Evolutionary conservation across 495 filamentous ascomycete species (phyloP).

Genomic region (Lepraria neglecta): DNA sequence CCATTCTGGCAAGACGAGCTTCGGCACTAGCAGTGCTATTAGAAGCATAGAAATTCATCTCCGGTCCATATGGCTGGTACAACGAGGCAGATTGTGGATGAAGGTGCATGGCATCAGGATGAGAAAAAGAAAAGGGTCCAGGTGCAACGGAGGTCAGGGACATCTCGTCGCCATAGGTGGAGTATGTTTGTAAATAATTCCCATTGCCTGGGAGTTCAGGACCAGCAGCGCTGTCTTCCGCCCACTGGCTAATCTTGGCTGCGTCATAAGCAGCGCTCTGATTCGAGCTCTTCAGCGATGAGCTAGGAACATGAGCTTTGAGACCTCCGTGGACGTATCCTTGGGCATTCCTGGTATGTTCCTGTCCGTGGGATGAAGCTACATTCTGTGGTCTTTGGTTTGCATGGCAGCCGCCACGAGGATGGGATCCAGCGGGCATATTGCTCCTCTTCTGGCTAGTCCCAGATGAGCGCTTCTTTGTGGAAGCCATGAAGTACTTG

Average conservation of each 20-base stretch:
- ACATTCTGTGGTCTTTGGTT: conserved; percentile 16
- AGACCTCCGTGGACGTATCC: conserved; percentile 10
- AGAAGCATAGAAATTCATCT: conserved; percentile 10
- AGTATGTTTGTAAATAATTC: background rate
- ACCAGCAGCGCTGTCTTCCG: conserved; percentile 19
- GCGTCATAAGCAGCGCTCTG: conserved; percentile 14
- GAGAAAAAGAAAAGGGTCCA: conserved; percentile 21
- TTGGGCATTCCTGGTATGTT: conserved; percentile 3
- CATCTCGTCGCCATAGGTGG: conserved; percentile 14
- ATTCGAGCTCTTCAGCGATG: conserved; percentile 16
- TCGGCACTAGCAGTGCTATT: conserved; percentile 16
- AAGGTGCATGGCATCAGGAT: conserved; percentile 22
- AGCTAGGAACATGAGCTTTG: background rate
- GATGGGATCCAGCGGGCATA: conserved; percentile 15
- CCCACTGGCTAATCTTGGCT: conserved; percentile 22
- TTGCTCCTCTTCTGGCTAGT: conserved; percentile 19
- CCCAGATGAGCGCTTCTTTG: conserved; percentile 18
- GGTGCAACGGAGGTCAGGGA: conserved; percentile 2
- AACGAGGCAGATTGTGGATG: conserved; percentile 8
- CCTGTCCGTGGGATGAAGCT: conserved; percentile 15
- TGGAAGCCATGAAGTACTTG: conserved; percentile 14
- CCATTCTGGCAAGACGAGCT: conserved; percentile 11
- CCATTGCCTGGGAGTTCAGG: conserved; percentile 8
- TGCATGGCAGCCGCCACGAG: conserved; percentile 7
- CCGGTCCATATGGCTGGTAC: conserved; percentile 22